A percentile compares a stretch with the other conserved stretches of the same genome.
These are phyloP conservation scores for Exophiala viscosa DNA, from an alignment of 2,329 filamentous ascomycete species.

Conservation along the genomic window DNA sequence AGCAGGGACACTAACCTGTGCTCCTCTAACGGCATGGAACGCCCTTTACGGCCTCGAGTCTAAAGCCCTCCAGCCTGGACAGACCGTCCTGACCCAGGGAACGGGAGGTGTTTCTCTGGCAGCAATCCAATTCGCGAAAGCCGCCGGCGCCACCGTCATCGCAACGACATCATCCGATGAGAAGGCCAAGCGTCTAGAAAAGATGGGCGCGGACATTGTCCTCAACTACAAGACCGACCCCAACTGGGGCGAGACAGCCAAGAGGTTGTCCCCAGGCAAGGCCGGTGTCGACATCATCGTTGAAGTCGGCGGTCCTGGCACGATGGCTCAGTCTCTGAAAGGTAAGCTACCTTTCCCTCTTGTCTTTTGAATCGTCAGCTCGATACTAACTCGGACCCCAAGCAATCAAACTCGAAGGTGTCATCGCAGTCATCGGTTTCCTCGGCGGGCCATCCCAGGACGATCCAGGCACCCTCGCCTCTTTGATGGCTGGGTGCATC, in stretches of 20 bases:
- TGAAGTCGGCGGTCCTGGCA: slow-evolving; percentile 64
- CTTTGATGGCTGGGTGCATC: slow-evolving; percentile 50
- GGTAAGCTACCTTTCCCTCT: slow-evolving; percentile 2
- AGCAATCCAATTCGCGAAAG: slow-evolving; percentile 42
- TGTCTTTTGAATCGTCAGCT: background rate
- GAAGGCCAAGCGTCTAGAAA: slow-evolving; percentile 52
- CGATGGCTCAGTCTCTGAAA: slow-evolving; percentile 54
- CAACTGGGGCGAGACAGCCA: slow-evolving; percentile 59
- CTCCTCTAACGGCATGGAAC: slow-evolving; percentile 64
- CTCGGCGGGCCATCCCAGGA: slow-evolving; percentile 39
- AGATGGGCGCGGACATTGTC: slow-evolving; percentile 55
- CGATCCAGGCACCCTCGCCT: slow-evolving; percentile 53
- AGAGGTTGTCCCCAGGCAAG: slow-evolving; percentile 47
- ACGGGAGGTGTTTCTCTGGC: slow-evolving; percentile 58
- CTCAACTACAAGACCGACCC: slow-evolving; percentile 60
- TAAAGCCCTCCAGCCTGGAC: slow-evolving; percentile 50
- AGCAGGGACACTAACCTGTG: slow-evolving; percentile 57
- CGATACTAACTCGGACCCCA: slow-evolving; percentile 26
- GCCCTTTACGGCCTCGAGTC: slow-evolving; percentile 55
- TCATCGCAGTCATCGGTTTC: slow-evolving; percentile 52
- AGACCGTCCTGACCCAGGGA: slow-evolving; percentile 58
- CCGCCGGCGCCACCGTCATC: slow-evolving; percentile 53
- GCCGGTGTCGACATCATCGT: slow-evolving; percentile 60
- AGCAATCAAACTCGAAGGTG: slow-evolving; percentile 46
- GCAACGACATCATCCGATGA: slow-evolving; percentile 56